phyloP scores from a whole-genome alignment of 2,329 filamentous ascomycete genomes.

The Corniculantispora saksenae region DNA sequence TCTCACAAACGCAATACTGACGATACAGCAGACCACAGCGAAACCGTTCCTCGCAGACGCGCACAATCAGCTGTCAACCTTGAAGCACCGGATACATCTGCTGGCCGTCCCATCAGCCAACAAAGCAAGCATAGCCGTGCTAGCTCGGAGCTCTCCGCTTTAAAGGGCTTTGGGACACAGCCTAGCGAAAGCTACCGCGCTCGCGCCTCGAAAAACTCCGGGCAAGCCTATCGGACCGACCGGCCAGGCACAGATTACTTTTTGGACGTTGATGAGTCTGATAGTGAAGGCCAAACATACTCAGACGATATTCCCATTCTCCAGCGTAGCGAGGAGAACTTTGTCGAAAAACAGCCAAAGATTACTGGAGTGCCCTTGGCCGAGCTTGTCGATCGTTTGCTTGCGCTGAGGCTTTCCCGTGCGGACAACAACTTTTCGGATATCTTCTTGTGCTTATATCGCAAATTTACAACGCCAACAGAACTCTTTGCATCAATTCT shows the following conservation, averaged over 20 bases:
- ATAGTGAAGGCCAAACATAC: slow-evolving; percentile 64
- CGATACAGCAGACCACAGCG: slow-evolving; percentile 39
- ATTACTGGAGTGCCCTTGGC: slow-evolving; percentile 60
- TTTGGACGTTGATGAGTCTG: slow-evolving; percentile 69
- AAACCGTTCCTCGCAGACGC: slow-evolving; percentile 51
- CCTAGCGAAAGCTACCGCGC: slow-evolving; percentile 40
- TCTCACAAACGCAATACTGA: not conserved
- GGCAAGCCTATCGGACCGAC: slow-evolving; percentile 52
- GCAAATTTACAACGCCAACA: slow-evolving; percentile 84
- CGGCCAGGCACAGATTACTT: slow-evolving; percentile 55
- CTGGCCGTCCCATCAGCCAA: slow-evolving; percentile 56
- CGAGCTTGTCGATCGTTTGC: slow-evolving; percentile 82
- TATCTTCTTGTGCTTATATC: slow-evolving; percentile 89
- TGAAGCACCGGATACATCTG: slow-evolving; percentile 54
- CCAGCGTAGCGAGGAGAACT: slow-evolving; percentile 65
- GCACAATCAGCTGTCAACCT: slow-evolving; percentile 64
- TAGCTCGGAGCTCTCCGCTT: slow-evolving; percentile 68
- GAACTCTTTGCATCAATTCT: slow-evolving; percentile 78
- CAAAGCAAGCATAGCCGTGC: slow-evolving; percentile 69
- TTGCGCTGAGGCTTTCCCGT: slow-evolving; percentile 79
- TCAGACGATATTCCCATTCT: slow-evolving; percentile 69
- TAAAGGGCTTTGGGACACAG: slow-evolving; percentile 54
- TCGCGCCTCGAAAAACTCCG: slow-evolving; percentile 36
- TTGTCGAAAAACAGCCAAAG: slow-evolving; percentile 52
- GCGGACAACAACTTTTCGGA: slow-evolving; percentile 86